phyloP scores from a whole-genome alignment of 306 rosid genomes.

The Gillenia trifoliata region DNA sequence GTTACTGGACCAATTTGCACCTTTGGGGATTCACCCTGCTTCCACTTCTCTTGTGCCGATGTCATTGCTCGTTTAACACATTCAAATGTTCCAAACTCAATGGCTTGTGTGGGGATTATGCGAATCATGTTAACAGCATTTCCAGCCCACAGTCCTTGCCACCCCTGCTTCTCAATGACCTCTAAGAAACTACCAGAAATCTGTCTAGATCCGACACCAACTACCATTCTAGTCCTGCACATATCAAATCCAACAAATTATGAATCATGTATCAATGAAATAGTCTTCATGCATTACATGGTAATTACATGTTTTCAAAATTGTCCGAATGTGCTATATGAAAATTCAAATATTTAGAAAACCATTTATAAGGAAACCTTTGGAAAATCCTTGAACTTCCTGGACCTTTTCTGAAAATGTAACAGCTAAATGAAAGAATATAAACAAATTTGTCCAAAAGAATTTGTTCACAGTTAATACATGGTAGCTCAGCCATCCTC shows the following conservation, averaged over 20 bases:
- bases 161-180: slow-evolving; percentile 90
- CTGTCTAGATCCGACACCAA: slow-evolving; percentile 83
- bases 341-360: not conserved
- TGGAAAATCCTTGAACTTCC: not conserved
- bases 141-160: slow-evolving; percentile 99
- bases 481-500: not conserved
- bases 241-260: slow-evolving; percentile 4
- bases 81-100: slow-evolving; percentile 88
- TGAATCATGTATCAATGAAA: not conserved
- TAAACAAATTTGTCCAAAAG: slow-evolving; percentile 2
- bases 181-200: slow-evolving; percentile 76
- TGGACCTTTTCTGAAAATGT: not conserved
- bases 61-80: slow-evolving; percentile 66
- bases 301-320: not conserved
- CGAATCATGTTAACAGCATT: slow-evolving; percentile 92
- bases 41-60: slow-evolving; percentile 67
- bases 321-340: not conserved
- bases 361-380: not conserved
- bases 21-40: slow-evolving; percentile 42
- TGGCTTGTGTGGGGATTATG: slow-evolving; percentile 88
- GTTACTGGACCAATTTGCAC: slow-evolving; percentile 59
- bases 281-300: not conserved
- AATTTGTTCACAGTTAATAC: not conserved
- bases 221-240: slow-evolving; percentile 95
- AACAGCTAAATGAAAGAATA: not conserved